Conservation (phyloP, 2,329 filamentous ascomycete genomes). For the Diplocarpon mali region DNA sequence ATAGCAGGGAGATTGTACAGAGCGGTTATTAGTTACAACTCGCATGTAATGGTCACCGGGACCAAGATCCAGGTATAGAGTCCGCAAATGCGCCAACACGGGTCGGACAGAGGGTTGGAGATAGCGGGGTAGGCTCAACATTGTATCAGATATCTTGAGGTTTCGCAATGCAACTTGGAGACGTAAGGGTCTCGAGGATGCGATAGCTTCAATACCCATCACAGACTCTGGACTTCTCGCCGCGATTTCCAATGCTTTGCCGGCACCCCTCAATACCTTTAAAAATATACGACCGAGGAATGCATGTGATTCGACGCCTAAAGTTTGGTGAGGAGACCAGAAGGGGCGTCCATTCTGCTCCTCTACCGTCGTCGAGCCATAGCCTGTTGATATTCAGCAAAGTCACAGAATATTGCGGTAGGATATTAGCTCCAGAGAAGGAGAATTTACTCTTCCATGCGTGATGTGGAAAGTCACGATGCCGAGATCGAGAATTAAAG, state of each 20-base stretch:
- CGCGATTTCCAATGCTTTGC: too few species aligned
- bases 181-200: background rate
- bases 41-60: slow-evolving; percentile 1
- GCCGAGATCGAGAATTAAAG: slow-evolving; percentile 38
- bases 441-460: slow-evolving; percentile 34
- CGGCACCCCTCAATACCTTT: too few species aligned
- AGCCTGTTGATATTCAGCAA: background rate
- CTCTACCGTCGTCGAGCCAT: background rate
- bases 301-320: too few species aligned
- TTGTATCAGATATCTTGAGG: too few species aligned
- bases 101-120: slow-evolving; percentile 29
- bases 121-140: slow-evolving; percentile 34
- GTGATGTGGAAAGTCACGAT: slow-evolving; percentile 33
- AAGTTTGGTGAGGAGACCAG: too few species aligned
- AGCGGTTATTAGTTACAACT: too few species aligned
- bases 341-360: too few species aligned
- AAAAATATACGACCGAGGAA: too few species aligned
- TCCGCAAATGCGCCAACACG: slow-evolving; percentile 36
- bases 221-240: too few species aligned
- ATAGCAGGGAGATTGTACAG: slow-evolving; percentile 17
- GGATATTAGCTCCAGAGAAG: background rate
- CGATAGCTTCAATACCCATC: too few species aligned
- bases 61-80: slow-evolving; percentile 33
- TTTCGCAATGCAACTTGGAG: background rate
- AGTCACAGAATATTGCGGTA: too few species aligned